phyloP scores from a whole-genome alignment of 73 alveolate species.

The Paramecium bursaria region DNA sequence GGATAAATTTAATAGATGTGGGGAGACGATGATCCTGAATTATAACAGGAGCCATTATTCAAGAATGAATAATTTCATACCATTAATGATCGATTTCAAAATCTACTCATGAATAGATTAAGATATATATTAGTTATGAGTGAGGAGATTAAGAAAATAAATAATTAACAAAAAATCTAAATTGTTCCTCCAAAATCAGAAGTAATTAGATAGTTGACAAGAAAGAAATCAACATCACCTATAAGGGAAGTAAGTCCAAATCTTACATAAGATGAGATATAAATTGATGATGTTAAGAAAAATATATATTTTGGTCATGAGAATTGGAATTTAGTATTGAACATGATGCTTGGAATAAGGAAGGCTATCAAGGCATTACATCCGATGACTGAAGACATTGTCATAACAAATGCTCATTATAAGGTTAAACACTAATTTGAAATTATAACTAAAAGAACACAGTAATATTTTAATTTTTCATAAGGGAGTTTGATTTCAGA shows the following conservation, averaged over 20 bases:
- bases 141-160: slow-evolving; percentile 20
- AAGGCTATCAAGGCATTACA: slow-evolving; percentile 85
- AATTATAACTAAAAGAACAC: slow-evolving; percentile 79
- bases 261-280: not conserved
- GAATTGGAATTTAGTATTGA: slow-evolving; percentile 86
- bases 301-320: slow-evolving; percentile 86
- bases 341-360: slow-evolving; percentile 93
- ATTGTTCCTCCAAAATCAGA: not conserved
- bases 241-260: not conserved
- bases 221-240: no score
- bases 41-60: not conserved
- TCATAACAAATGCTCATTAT: slow-evolving; percentile 77
- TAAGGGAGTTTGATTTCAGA: slow-evolving; percentile 55
- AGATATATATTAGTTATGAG: slow-evolving; percentile 9
- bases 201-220: no score
- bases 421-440: slow-evolving; percentile 79
- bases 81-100: slow-evolving; percentile 27
- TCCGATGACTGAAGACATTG: slow-evolving; percentile 71
- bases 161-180: slow-evolving; percentile 18
- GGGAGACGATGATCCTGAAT: slow-evolving; percentile 63
- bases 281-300: slow-evolving; percentile 48
- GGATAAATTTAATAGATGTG: slow-evolving; percentile 32
- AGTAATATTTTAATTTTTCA: slow-evolving; percentile 34
- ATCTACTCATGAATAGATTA: slow-evolving; percentile 5
- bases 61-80: not conserved